Evolutionary conservation across 306 rosid genomes (phyloP), one percentile per base, ranked within the genome.

Genomic region (Castanospermum australe): DNA sequence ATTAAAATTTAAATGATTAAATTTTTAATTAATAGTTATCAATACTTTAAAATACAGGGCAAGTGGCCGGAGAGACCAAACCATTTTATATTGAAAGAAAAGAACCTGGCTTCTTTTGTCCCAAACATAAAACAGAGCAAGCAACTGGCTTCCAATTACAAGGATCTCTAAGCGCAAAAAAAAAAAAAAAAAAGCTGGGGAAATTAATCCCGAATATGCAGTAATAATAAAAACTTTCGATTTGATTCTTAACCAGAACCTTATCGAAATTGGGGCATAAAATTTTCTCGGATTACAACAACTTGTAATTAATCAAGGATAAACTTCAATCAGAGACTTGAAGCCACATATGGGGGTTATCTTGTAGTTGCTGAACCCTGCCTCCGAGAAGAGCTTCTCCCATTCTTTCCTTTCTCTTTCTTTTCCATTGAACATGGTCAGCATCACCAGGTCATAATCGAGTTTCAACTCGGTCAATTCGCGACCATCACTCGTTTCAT

Each of bases 311-410:
- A 70, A 35, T 74, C 44, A 91, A 73, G 89, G 91, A 68, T 41
- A 89, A 68, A 88, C 86, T 75, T 88, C 92, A 38, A 89, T 78
- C 4, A 92, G 86, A 21, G 94, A 92, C 72, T 82, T 85, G 15
- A 84, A 73, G 14, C 91, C 89, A 73, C 80, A 45, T 0, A 81
- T 67, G 0, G 90, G 79, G 0, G 60, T 77, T 5, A 86, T 82
- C 65, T 85, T 84, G 86, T 82, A 88, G 57, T 18, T 36, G 20
- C 83, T 79, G 42, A 86, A 88, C 1, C 94, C 97, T 4, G 94
- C 90, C 10, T 86, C 79, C 0, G 52, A 57, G 18, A 90, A 80
- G 8, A 92, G 78, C 6, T 78, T 85, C 60, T 84, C 79, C 94
- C 91, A 92, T 17, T 92, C 90, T 45, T 83, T 80, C 67, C 81